Evolutionary conservation across 352 stramenopile genomes (phyloP).

Genomic region (Globisporangium uncinulatum): DNA sequence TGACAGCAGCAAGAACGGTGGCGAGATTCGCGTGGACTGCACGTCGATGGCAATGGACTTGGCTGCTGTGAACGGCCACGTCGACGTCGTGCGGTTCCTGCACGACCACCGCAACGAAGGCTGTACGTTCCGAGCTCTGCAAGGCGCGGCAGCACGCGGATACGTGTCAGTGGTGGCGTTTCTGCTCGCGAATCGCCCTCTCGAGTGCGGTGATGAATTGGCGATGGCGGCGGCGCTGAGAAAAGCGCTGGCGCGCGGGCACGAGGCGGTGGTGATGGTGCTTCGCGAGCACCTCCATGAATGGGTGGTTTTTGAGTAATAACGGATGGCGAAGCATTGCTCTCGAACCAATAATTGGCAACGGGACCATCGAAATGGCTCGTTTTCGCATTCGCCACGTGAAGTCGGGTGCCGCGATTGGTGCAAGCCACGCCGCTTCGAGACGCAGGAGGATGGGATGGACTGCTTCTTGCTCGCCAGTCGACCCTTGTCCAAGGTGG

Average conservation of each 20-base stretch:
- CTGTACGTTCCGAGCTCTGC: neutral
- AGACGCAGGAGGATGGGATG: neutral
- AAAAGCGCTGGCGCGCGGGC: neutral
- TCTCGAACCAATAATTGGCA: neutral
- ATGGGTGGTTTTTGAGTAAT: neutral
- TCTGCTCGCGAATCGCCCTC: neutral
- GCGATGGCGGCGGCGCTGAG: neutral
- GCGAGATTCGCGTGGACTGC: neutral
- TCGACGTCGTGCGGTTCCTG: neutral
- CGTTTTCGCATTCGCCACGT: no score
- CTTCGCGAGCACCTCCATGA: neutral
- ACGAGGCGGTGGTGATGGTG: no score
- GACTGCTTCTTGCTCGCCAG: no score
- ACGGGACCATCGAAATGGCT: neutral
- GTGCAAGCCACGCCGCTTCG: neutral
- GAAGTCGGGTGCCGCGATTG: neutral
- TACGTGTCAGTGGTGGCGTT: no score
- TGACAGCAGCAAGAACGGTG: neutral
- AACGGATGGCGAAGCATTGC: no score
- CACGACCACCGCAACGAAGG: neutral
- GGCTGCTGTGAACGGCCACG: neutral
- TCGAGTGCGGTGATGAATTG: no score
- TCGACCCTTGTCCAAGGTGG: no score
- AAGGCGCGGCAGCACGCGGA: no score
- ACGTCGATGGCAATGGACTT: neutral